Evolutionary conservation across 2,329 filamentous ascomycete genomes (phyloP).

Genomic region (Penicillium sp.): DNA sequence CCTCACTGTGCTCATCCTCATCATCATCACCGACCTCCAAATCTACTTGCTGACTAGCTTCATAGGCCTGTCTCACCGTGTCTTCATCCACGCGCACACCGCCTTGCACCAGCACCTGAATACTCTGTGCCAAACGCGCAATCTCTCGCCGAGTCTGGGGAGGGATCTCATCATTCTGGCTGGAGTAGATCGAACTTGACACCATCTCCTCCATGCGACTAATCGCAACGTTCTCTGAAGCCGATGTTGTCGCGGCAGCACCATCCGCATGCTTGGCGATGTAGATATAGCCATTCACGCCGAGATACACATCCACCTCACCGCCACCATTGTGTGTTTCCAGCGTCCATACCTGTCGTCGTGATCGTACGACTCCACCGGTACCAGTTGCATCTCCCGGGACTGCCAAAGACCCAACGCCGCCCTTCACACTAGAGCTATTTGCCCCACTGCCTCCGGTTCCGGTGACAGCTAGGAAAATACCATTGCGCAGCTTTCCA

Average conservation of each 20-base stretch:
- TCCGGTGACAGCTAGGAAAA: constrained; percentile 80
- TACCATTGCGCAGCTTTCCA: constrained; percentile 90
- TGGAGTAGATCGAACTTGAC: constrained; percentile 84
- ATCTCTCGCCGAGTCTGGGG: constrained; percentile 83
- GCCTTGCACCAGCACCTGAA: constrained; percentile 78
- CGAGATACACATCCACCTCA: constrained; percentile 80
- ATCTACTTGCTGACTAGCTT: constrained; percentile 72
- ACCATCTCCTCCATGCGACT: constrained; percentile 87
- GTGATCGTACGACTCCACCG: constrained; percentile 75
- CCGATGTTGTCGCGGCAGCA: constrained; percentile 40
- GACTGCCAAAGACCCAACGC: constrained; percentile 53
- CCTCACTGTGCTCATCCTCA: constrained; percentile 35
- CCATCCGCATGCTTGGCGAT: constrained; percentile 79
- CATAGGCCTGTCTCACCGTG: constrained; percentile 78
- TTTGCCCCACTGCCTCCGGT: constrained; percentile 68
- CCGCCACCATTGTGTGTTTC: constrained; percentile 46
- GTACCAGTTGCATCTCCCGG: constrained; percentile 65
- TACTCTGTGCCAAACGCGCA: constrained; percentile 75
- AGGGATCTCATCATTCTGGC: constrained; percentile 85
- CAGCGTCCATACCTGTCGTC: constrained; percentile 86
- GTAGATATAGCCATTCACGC: constrained; percentile 97
- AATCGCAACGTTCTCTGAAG: constrained; percentile 61
- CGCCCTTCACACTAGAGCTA: constrained; percentile 33
- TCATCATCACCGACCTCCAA: constrained; percentile 44
- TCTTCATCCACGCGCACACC: constrained; percentile 88